Evolutionary conservation across 495 filamentous ascomycete species (phyloP), one percentile per base, ranked within the genome.

Genomic region (Aspergillus sclerotiicarbonarius): DNA sequence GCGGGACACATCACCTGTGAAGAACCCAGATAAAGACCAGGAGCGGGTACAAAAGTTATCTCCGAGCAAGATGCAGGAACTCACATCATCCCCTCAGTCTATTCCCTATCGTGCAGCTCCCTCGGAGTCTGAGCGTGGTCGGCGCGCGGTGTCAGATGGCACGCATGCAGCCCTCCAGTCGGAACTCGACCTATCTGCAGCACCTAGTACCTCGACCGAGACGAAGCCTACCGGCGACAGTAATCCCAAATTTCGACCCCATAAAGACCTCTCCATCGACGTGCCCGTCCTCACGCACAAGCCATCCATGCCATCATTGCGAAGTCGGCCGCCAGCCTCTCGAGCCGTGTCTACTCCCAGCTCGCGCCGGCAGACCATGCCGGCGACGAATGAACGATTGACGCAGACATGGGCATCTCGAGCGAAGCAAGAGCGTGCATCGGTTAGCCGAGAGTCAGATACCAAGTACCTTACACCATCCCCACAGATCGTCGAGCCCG

Each of bases 61-160:
- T 6, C 74, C 78, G 18, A 71, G 73, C 45, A 77, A 83, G 61
- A 82, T 83, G 33, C 73, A 83, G 54, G 80, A 81, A 54, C 72
- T 84, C 30, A 82, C 79, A 21, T 81, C 81, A 2, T 81, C 81
- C 16, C 80, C 81, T 16, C 73, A 83, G 9, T 82, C 78, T 19
- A 74, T 83, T 10, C 80, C 82, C 1, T 67, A 73, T 46, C 70
- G 67, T 13, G 66, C 68, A 31, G 61, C 61, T 19, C 59, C 63
- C 13, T 59, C 66, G 18, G 66, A 73, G 29, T 39, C 31, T 19
- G 65, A 65, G 9, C 51, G 56, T 7, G 66, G 64, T n/a, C 62
- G 62, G 52, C 63, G 66, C 51, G 56, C 57, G 13, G 61, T 68
- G 6, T 68, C 71, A 4, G 70, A 75, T 8, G 63, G 63, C 13